Percentiles rank a stretch among this genome's conserved stretches.
phyloP scores from a whole-genome alignment of 2,329 filamentous ascomycete species.

The Alternaria ethzedia region DNA sequence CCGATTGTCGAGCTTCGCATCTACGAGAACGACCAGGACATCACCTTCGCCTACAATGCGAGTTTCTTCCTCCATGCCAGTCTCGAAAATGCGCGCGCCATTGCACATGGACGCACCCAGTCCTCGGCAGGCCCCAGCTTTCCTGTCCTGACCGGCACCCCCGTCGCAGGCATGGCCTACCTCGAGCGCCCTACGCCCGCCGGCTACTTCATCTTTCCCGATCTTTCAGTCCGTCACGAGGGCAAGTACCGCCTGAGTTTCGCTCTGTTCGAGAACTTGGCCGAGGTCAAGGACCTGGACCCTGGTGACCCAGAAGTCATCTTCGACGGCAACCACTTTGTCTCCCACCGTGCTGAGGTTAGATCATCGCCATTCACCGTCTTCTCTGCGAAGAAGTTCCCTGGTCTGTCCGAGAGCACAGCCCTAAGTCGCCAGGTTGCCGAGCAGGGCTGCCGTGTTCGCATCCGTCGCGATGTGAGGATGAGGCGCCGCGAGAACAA shows the following conservation, averaged over 20 bases:
- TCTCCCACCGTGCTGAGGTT: conserved; percentile 88
- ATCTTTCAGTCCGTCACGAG: conserved; percentile 94
- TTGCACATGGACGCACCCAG: conserved; percentile 79
- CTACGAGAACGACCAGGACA: conserved; percentile 71
- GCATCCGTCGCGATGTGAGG: conserved; percentile 90
- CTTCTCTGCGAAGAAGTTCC: conserved; percentile 98
- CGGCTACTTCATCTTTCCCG: conserved; percentile 97
- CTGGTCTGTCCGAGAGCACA: conserved; percentile 89
- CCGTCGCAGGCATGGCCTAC: conserved; percentile 94
- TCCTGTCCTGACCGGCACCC: conserved; percentile 90
- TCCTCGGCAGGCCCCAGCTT: conserved; percentile 66
- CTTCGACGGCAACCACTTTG: conserved; percentile 58
- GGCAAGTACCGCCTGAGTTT: conserved; percentile 91
- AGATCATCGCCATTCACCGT: conserved; percentile 87
- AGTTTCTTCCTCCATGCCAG: conserved; percentile 97
- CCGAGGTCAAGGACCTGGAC: conserved; percentile 81
- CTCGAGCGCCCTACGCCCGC: conserved; percentile 80
- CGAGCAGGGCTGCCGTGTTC: conserved; percentile 94
- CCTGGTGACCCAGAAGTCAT: conserved; percentile 55
- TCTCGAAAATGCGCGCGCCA: conserved; percentile 81
- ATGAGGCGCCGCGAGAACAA: conserved; percentile 86
- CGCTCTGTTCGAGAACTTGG: conserved; percentile 91
- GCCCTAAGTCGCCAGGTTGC: conserved; percentile 86
- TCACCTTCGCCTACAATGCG: conserved; percentile 90
- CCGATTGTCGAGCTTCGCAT: conserved; percentile 92